Evolutionary conservation across 2,329 filamentous ascomycete species (phyloP), one percentile per base, ranked within the genome.

Genomic region (Canariomyces notabilis): DNA sequence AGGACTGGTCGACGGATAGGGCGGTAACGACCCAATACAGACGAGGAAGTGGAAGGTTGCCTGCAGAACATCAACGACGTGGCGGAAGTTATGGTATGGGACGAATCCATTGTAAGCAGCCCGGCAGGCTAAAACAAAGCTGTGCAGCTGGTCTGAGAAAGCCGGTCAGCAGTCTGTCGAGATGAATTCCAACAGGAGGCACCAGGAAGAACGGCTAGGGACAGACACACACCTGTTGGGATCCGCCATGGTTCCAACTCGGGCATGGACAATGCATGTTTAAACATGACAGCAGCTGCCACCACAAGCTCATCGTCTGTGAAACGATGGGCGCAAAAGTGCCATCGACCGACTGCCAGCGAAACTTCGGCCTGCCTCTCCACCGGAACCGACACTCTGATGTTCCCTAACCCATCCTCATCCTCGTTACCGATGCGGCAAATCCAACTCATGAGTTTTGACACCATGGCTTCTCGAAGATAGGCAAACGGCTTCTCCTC

Each of bases 51-150:
- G 83, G 64, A 96, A 97, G 3, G 89, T 82, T 1, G 91, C 94
- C 65, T 97, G 91, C 43, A 97, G 75, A 21, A 98, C 93, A 66
- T 98, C 93, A 51, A 96, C 85, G 18, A 95, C 93, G 67, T 98
- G 93, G 44, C 91, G 86, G 65, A 97, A 98, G 67, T 98, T 98
- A 72, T 98, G 93, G 62, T 97, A 98, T 18, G 91, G 87, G 29
- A 96, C 89, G 64, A 95, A 95, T 48, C 81, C 86, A 65, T 97
- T 97, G 70, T 98, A 98, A n/a, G 93, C 88, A 38, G 85, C 83
- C 51, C 91, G 85, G 61, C 89, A 93, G 43, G 90, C 89, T 52
- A 95, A 78, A 50, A 97, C 74, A 61, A 95, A 97, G 44, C 80
- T 83, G 54, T 86, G 85, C 21, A 98, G 74, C 64, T 94, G 84